A percentile compares a stretch with the other conserved stretches of the same genome.
Conservation (phyloP, 148 eudicot species). For the Rhododendron williamsianum region DNA sequence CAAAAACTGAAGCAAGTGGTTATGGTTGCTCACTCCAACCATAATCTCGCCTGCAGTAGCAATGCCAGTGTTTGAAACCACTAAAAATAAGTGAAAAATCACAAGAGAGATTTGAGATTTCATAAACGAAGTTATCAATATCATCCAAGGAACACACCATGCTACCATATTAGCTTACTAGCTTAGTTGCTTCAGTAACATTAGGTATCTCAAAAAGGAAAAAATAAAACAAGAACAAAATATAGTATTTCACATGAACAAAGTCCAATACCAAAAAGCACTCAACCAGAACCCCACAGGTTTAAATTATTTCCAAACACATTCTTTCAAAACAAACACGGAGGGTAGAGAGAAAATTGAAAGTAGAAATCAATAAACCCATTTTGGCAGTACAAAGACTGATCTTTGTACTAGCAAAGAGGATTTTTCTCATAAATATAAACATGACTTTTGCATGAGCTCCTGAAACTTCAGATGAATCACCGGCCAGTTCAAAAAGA, state of each 20-base stretch:
- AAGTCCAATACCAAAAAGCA: background rate
- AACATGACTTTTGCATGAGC: background rate
- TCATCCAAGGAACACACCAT: background rate
- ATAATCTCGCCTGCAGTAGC: background rate
- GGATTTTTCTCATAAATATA: background rate
- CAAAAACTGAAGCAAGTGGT: background rate
- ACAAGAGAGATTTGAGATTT: background rate
- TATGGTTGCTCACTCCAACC: background rate
- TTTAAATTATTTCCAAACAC: background rate
- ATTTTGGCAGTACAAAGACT: background rate
- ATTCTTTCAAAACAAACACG: background rate
- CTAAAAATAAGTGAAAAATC: background rate
- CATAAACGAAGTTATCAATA: background rate
- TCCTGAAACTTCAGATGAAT: conserved; percentile 8
- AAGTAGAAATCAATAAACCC: background rate
- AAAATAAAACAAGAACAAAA: background rate
- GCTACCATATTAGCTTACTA: background rate
- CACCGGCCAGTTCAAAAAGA: conserved; percentile 3
- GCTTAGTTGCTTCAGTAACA: background rate
- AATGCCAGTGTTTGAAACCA: background rate
- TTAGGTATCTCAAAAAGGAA: background rate
- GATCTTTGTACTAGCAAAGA: background rate
- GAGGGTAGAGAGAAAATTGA: background rate
- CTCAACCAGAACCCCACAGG: background rate
- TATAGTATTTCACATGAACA: background rate